Evolutionary conservation across 1,284 basidiomycete genomes (phyloP).

Genomic region (Waitea zeae): DNA sequence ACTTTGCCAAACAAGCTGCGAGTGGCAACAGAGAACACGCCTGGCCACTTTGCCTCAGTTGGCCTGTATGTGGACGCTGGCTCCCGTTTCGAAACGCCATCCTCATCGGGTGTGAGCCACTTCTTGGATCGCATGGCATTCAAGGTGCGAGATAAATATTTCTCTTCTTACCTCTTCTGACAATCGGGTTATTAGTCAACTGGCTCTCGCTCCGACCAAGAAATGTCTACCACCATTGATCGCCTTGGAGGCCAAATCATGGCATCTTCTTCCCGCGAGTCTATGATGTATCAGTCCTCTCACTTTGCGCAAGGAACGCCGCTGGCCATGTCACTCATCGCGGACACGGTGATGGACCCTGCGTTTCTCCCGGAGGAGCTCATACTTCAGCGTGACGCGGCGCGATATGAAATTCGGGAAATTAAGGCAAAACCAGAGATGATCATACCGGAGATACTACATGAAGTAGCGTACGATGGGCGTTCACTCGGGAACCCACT

Average conservation of each 20-base stretch:
- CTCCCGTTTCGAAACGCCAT: conserved; percentile 73
- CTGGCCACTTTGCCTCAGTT: conserved; percentile 89
- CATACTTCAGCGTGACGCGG: conserved; percentile 72
- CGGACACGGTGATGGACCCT: conserved; percentile 81
- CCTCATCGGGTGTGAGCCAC: conserved; percentile 76
- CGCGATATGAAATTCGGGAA: conserved; percentile 87
- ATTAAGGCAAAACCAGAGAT: conserved; percentile 83
- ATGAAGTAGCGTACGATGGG: conserved; percentile 69
- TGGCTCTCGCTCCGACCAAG: conserved; percentile 36
- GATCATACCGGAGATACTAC: conserved; percentile 87
- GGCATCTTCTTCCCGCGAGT: conserved; percentile 83
- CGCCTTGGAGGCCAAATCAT: conserved; percentile 85
- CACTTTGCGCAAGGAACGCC: conserved; percentile 80
- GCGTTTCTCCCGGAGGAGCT: conserved; percentile 69
- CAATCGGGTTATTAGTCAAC: conserved; percentile 31
- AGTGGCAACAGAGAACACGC: conserved; percentile 82
- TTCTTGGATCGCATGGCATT: conserved; percentile 92
- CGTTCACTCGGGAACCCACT: conserved; percentile 81
- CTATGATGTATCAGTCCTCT: conserved; percentile 97
- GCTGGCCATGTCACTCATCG: conserved; percentile 73
- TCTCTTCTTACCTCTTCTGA: conserved; percentile 3
- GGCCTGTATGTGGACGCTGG: conserved; percentile 93
- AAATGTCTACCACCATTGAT: conserved; percentile 77
- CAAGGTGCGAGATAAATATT: conserved; percentile 43
- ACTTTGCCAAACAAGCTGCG: conserved; percentile 85